Conservation (phyloP, 2,329 filamentous ascomycete species). For the Diaporthe amygdali region DNA sequence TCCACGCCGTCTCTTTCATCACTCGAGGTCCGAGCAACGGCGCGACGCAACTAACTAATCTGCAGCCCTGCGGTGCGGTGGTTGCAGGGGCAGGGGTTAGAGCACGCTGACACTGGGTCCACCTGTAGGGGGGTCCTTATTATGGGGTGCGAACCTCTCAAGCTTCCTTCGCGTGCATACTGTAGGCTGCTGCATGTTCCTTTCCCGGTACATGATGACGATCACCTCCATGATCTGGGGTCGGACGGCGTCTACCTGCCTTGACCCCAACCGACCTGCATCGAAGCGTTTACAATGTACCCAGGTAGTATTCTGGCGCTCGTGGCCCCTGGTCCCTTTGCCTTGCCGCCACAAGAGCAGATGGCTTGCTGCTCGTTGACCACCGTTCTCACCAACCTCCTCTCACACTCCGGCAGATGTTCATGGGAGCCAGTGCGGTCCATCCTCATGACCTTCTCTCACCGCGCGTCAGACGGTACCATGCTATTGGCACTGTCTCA, state of each 20-base stretch:
- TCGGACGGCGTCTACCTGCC: slow-evolving; percentile 4
- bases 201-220: slow-evolving; percentile 9
- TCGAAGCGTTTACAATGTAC: neutral
- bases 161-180: slow-evolving; percentile 10
- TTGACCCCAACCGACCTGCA: slow-evolving; percentile 3
- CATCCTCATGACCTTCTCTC: slow-evolving; percentile 5
- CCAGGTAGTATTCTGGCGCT: neutral
- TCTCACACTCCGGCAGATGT: neutral
- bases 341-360: neutral
- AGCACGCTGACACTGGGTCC: slow-evolving; percentile 2
- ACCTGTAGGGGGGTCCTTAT: neutral
- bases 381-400: neutral
- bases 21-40: slow-evolving; percentile 1
- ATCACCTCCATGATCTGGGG: neutral
- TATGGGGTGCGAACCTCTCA: slow-evolving; percentile 1
- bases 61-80: slow-evolving; percentile 2
- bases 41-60: neutral
- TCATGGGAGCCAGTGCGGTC: neutral
- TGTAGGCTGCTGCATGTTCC: slow-evolving; percentile 8
- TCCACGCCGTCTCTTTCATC: neutral
- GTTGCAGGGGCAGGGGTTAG: neutral
- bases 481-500: slow-evolving; percentile 23
- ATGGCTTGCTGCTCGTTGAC: neutral
- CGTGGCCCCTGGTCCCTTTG: neutral
- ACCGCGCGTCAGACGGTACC: slow-evolving; percentile 15